Conservation (phyloP, 1,284 basidiomycete genomes). For the Anthracocystis walkeri region DNA sequence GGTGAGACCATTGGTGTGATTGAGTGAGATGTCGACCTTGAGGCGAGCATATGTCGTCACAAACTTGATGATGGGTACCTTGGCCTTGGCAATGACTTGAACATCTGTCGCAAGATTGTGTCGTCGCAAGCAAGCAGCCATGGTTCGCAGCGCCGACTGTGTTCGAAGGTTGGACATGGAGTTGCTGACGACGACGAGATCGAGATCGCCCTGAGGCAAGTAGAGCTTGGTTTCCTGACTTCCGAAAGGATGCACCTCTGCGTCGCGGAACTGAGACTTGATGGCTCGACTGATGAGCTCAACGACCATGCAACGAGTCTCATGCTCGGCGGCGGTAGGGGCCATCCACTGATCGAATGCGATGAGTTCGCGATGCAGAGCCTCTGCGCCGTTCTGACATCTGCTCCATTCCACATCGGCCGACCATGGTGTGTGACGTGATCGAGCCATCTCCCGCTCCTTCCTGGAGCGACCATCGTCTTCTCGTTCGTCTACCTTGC, state of each 20-base stretch:
- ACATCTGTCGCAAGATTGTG: slow-evolving; percentile 75
- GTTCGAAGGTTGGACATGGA: slow-evolving; percentile 69
- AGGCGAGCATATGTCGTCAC: slow-evolving; percentile 76
- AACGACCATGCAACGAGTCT: slow-evolving; percentile 82
- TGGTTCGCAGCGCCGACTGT: slow-evolving; percentile 69
- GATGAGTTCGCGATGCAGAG: slow-evolving; percentile 64
- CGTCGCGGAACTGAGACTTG: slow-evolving; percentile 79
- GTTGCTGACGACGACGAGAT: slow-evolving; percentile 73
- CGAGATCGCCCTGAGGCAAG: slow-evolving; percentile 81
- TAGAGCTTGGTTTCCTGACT: slow-evolving; percentile 95
- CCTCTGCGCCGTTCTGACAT: slow-evolving; percentile 78
- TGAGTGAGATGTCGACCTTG: slow-evolving; percentile 69
- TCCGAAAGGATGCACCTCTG: slow-evolving; percentile 87
- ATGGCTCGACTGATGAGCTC: slow-evolving; percentile 80
- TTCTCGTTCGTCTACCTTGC: slow-evolving; percentile 55
- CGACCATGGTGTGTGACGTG: slow-evolving; percentile 82
- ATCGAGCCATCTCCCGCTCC: slow-evolving; percentile 75
- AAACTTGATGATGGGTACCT: slow-evolving; percentile 95
- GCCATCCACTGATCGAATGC: slow-evolving; percentile 89
- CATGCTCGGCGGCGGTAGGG: slow-evolving; percentile 85
- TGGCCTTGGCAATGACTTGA: slow-evolving; percentile 87
- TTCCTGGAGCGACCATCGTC: slow-evolving; percentile 73
- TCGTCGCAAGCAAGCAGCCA: slow-evolving; percentile 71
- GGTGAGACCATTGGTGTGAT: slow-evolving; percentile 78
- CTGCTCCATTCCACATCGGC: slow-evolving; percentile 81